phyloP scores from a whole-genome alignment of 2,329 filamentous ascomycete genomes.

The Arthrinium phaeospermum region DNA sequence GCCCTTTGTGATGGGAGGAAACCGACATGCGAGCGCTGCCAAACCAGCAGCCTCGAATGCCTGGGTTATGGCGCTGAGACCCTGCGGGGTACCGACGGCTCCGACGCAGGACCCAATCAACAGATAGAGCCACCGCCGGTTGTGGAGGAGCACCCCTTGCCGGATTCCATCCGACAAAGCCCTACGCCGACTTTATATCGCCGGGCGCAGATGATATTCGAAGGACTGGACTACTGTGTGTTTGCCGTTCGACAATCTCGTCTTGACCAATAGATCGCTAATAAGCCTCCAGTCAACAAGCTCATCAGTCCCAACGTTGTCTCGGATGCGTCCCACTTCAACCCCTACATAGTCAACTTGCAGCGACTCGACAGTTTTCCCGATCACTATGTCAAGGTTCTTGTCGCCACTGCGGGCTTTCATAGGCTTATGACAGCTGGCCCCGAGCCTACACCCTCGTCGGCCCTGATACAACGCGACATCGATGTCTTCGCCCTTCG shows the following conservation, averaged over 20 bases:
- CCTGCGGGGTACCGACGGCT: not conserved
- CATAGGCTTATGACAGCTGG: conserved; percentile 25
- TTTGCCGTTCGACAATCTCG: not conserved
- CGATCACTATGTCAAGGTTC: conserved; percentile 24
- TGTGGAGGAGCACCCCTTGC: not conserved
- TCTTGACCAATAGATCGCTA: not conserved
- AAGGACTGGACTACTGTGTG: conserved; percentile 26
- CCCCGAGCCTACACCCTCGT: conserved; percentile 19
- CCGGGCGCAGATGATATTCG: conserved; percentile 24
- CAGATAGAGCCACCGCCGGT: not conserved
- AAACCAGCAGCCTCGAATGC: conserved; percentile 9
- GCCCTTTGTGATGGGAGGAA: conserved; percentile 22
- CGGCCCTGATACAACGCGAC: conserved; percentile 20
- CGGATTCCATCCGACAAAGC: conserved; percentile 1
- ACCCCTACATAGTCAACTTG: conserved; percentile 25
- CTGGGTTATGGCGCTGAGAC: conserved; percentile 15
- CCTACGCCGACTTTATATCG: conserved; percentile 19
- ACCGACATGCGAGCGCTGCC: conserved; percentile 20
- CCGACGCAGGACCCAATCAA: not conserved
- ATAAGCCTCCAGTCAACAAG: conserved; percentile 22
- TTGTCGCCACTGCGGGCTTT: conserved; percentile 24
- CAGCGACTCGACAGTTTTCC: conserved; percentile 21
- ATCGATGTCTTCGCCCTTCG: conserved; percentile 23
- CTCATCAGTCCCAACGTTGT: conserved; percentile 24
- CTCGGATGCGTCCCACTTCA: conserved; percentile 23